Percentiles rank a stretch among this genome's conserved stretches.
Conservation (phyloP, 2,329 filamentous ascomycete species). For the Fusarium brachygibbosum region DNA sequence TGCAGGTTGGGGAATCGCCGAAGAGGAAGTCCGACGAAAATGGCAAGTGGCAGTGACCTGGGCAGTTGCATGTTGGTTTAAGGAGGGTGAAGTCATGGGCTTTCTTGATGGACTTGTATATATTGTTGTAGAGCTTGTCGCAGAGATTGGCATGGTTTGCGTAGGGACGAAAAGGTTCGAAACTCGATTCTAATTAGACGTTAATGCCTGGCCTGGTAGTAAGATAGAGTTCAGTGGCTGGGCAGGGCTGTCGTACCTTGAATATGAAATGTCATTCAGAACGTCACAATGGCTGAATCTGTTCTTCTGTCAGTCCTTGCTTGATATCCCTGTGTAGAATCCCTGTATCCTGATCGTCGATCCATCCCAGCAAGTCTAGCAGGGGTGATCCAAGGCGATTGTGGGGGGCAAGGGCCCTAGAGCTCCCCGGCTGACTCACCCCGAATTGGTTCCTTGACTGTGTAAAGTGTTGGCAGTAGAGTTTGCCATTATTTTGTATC, state of each 20-base stretch:
- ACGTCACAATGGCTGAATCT: no score
- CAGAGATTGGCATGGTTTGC: no score
- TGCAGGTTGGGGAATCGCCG: constrained; percentile 6
- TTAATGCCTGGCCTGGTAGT: not conserved
- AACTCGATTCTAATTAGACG: not conserved
- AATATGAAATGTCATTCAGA: not conserved
- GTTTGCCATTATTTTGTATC: not conserved
- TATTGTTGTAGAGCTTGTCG: not conserved
- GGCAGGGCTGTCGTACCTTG: not conserved
- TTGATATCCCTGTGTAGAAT: not conserved
- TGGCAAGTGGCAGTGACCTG: not conserved
- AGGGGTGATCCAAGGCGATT: not conserved
- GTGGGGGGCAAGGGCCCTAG: constrained; percentile 1
- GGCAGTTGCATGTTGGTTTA: not conserved
- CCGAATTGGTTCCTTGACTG: not conserved
- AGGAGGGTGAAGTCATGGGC: not conserved
- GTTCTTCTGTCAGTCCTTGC: not conserved
- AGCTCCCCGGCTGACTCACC: constrained; percentile 44
- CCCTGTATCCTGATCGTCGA: constrained; percentile 13
- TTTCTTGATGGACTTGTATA: not conserved
- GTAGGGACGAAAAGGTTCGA: not conserved
- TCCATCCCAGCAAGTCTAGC: not conserved
- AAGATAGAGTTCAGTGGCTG: not conserved
- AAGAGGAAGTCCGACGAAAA: not conserved
- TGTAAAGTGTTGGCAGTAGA: not conserved